Evolutionary conservation across 495 filamentous ascomycete species (phyloP).

Genomic region (Penicillium alfredii): DNA sequence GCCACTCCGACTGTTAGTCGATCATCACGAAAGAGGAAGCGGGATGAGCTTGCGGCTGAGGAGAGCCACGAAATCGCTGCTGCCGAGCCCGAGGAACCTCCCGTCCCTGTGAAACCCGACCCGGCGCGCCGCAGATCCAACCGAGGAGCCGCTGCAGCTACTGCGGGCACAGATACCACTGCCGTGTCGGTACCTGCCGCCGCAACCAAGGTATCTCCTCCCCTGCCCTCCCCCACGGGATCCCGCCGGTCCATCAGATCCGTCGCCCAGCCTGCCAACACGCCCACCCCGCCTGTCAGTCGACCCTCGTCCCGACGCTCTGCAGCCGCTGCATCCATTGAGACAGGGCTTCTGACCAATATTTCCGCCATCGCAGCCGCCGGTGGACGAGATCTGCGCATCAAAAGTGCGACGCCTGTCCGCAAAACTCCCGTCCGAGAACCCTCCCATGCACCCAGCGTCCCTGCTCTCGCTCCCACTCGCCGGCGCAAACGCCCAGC

Average conservation of each 20-base stretch:
- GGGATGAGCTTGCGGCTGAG: conserved; percentile 12
- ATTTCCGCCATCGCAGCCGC: conserved; percentile 8
- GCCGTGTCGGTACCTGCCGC: no score
- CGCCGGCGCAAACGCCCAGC: conserved; percentile 64
- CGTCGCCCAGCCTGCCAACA: conserved; percentile 9
- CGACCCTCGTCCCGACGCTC: conserved; percentile 43
- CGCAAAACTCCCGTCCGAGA: conserved; percentile 50
- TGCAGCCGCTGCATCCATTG: conserved; percentile 34
- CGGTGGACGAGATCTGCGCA: conserved; percentile 36
- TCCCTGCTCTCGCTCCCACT: conserved; percentile 40
- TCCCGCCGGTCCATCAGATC: conserved; percentile 25
- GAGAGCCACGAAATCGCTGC: background rate
- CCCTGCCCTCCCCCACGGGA: conserved; percentile 23
- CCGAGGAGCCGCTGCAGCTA: conserved; percentile 42
- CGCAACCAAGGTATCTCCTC: conserved; percentile 20
- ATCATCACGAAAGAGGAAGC: conserved; percentile 26
- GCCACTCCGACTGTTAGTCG: conserved; percentile 13
- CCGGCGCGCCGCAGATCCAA: conserved; percentile 17
- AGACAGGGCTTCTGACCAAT: conserved; percentile 15
- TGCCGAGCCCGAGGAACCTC: background rate
- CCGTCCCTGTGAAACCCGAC: background rate
- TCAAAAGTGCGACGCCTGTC: conserved; percentile 43
- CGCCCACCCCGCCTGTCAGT: conserved; percentile 32
- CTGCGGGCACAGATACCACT: conserved; percentile 8
- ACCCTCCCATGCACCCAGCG: conserved; percentile 39